Conservation (phyloP, 306 rosid genomes). For the Prunus salicina region DNA sequence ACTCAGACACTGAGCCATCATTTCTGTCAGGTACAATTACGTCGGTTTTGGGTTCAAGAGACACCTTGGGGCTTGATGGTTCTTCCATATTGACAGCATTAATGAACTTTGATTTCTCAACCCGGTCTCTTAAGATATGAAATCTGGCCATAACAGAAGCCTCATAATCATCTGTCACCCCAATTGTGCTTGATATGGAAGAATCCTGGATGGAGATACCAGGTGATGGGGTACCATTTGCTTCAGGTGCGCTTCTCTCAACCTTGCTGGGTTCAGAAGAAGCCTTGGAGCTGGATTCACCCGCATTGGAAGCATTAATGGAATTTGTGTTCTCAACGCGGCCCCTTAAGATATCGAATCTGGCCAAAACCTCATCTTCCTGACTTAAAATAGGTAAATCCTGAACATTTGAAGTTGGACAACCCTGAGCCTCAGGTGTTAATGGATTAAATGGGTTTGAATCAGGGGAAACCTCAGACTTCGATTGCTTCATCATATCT, state of each 20-base stretch:
- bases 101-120: conserved; percentile 22
- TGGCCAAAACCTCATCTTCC: conserved; percentile 38
- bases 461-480: conserved; percentile 29
- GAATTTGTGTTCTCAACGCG: conserved; percentile 24
- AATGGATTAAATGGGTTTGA: conserved; percentile 29
- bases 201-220: conserved; percentile 28
- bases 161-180: conserved; percentile 37
- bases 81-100: conserved; percentile 10
- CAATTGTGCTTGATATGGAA: conserved; percentile 23
- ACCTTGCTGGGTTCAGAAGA: conserved; percentile 30
- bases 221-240: conserved; percentile 17
- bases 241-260: conserved; percentile 22
- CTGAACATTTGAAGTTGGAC: conserved; percentile 28
- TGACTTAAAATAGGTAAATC: conserved; percentile 21
- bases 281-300: conserved; percentile 31
- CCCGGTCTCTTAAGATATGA: conserved; percentile 40
- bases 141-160: conserved; percentile 62
- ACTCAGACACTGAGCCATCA: conserved; percentile 19
- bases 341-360: conserved; percentile 37
- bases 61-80: background rate
- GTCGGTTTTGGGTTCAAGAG: background rate
- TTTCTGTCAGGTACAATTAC: conserved; percentile 11
- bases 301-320: conserved; percentile 8
- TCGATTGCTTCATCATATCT: conserved; percentile 36
- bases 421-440: conserved; percentile 32